Percentiles rank a stretch among this genome's conserved stretches.
Evolutionary conservation across 192 early-diverging fungal genomes (phyloP).

Genomic region (Linnemannia zychae): DNA sequence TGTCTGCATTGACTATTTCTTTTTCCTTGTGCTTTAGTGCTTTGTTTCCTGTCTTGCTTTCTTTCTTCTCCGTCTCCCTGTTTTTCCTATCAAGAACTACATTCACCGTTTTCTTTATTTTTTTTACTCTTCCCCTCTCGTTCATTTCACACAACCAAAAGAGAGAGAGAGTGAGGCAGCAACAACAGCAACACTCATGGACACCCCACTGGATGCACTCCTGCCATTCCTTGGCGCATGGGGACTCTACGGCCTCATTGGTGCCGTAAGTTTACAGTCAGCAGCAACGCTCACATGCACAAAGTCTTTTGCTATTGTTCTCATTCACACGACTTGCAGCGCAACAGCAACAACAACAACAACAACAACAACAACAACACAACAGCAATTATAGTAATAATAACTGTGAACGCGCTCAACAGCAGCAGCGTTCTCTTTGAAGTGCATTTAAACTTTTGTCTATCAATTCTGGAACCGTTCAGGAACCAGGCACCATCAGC

Average conservation of each 20-base stretch:
- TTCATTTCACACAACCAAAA: background rate
- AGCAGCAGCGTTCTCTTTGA: background rate
- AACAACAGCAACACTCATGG: background rate
- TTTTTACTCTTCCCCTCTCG: background rate
- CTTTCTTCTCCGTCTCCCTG: background rate
- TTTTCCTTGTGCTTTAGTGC: background rate
- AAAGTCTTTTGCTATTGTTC: background rate
- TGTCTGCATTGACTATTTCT: background rate
- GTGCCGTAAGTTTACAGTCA: conserved; percentile 42
- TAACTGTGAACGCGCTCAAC: background rate
- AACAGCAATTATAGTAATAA: too few relatives aligned
- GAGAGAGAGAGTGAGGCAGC: background rate
- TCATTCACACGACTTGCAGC: background rate
- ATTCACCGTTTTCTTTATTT: too few relatives aligned
- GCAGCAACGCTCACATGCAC: background rate
- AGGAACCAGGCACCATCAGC: background rate
- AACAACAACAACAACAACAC: too few relatives aligned
- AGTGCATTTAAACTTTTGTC: background rate
- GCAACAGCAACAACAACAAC: too few relatives aligned
- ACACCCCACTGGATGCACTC: conserved; percentile 10
- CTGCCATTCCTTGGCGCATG: conserved; percentile 55
- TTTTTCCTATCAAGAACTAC: background rate
- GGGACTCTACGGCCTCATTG: conserved; percentile 58
- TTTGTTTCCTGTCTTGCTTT: background rate
- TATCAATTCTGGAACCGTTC: background rate